These are phyloP conservation scores for Brassica carinata DNA, from an alignment of 345 rosid genomes.

Conservation along the genomic window DNA sequence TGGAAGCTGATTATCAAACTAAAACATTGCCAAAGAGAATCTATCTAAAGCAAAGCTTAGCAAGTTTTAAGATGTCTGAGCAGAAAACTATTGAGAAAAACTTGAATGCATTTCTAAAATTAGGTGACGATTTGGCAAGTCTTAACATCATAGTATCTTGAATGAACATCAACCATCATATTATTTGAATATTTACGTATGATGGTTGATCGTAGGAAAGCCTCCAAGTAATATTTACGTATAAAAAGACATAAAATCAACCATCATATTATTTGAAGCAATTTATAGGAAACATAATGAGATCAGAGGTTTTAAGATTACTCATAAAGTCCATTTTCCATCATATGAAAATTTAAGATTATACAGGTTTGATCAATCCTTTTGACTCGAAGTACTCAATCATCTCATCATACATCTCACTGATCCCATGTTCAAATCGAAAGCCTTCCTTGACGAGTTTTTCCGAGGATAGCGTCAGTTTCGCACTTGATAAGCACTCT, in stretches of 20 bases:
- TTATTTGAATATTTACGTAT: too few relatives aligned
- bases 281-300: too few relatives aligned
- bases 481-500: constrained; percentile 61
- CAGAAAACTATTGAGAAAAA: neutral
- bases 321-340: neutral
- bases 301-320: too few relatives aligned
- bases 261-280: neutral
- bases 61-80: neutral
- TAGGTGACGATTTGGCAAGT: neutral
- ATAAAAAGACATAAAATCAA: neutral
- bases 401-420: constrained; percentile 76
- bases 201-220: too few relatives aligned
- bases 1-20: neutral
- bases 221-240: neutral
- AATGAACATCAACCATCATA: neutral
- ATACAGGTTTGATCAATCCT: constrained; percentile 29
- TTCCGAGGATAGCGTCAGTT: constrained; percentile 66
- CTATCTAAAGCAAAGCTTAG: neutral
- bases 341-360: neutral
- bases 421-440: constrained; percentile 64
- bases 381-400: constrained; percentile 55
- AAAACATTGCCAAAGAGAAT: neutral
- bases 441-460: constrained; percentile 57
- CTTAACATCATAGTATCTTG: neutral
- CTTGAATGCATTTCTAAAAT: neutral